phyloP scores from a whole-genome alignment of 1,284 basidiomycete species.

The Moniliophthora roreri region DNA sequence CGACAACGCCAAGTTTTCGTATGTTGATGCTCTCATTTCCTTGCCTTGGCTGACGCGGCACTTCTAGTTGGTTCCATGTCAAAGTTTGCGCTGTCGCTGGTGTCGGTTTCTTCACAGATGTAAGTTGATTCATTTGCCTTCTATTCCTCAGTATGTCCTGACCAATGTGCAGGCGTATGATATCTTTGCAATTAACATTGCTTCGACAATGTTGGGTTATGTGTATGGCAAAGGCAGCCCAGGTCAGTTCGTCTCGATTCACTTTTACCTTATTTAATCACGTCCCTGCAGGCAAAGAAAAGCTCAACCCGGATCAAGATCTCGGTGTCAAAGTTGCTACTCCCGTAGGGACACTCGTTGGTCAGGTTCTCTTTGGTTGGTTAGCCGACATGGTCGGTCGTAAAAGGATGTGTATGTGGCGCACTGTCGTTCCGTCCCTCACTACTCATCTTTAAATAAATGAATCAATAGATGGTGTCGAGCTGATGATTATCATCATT shows the following conservation, averaged over 20 bases:
- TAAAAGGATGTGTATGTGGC: slow-evolving; percentile 65
- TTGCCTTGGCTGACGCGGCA: slow-evolving; percentile 4
- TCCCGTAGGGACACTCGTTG: slow-evolving; percentile 45
- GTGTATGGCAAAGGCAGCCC: slow-evolving; percentile 61
- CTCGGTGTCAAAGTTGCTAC: slow-evolving; percentile 67
- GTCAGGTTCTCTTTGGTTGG: slow-evolving; percentile 71
- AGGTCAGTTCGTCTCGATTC: neutral
- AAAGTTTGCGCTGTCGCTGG: slow-evolving; percentile 75
- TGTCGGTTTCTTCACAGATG: slow-evolving; percentile 83
- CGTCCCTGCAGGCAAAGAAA: slow-evolving; percentile 33
- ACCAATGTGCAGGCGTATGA: slow-evolving; percentile 48
- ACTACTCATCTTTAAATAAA: neutral
- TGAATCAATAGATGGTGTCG: slow-evolving; percentile 59
- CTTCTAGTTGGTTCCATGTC: slow-evolving; percentile 60
- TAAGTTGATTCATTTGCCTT: slow-evolving; percentile 40
- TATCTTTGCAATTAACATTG: slow-evolving; percentile 78
- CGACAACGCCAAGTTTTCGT: slow-evolving; percentile 75
- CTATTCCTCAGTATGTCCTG: neutral
- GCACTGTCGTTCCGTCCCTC: neutral
- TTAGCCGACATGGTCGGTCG: slow-evolving; percentile 71
- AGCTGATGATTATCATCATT: slow-evolving; percentile 71
- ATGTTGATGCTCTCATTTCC: slow-evolving; percentile 21
- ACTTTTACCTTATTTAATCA: neutral
- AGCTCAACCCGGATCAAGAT: slow-evolving; percentile 53
- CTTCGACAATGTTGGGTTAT: slow-evolving; percentile 69